Conservation (phyloP, 495 filamentous ascomycete species). For the Penicillium psychrofluorescens region DNA sequence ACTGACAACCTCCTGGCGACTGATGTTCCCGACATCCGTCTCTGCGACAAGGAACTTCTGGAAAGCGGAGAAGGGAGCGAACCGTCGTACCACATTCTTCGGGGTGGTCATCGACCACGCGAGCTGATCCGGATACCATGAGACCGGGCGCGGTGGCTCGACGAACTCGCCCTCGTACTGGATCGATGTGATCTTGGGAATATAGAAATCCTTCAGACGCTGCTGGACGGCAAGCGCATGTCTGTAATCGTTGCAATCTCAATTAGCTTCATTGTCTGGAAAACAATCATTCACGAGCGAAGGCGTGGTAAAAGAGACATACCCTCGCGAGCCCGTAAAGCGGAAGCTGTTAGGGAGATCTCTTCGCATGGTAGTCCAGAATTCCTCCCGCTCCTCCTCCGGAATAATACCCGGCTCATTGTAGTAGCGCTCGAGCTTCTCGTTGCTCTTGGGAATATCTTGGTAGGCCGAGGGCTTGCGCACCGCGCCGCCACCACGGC, state of each 20-base stretch:
- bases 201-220: conserved; percentile 75
- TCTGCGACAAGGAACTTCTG: conserved; percentile 98
- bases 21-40: conserved; percentile 94
- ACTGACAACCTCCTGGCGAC: conserved; percentile 90
- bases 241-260: conserved; percentile 21
- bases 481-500: conserved; percentile 24
- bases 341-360: conserved; percentile 95
- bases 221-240: conserved; percentile 85
- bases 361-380: conserved; percentile 72
- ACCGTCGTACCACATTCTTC: conserved; percentile 85
- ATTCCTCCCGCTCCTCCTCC: conserved; percentile 64
- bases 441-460: conserved; percentile 63
- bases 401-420: conserved; percentile 63
- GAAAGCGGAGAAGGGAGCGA: conserved; percentile 86
- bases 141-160: conserved; percentile 68
- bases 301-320: conserved; percentile 14
- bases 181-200: conserved; percentile 81
- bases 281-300: too few relatives aligned
- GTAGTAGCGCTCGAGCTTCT: conserved; percentile 76
- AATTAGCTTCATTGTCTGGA: too few relatives aligned
- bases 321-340: conserved; percentile 88
- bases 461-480: conserved; percentile 35
- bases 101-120: conserved; percentile 96
- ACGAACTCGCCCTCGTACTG: conserved; percentile 71
- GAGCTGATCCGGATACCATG: conserved; percentile 88